phyloP scores from a whole-genome alignment of 148 eudicot genomes.

The Hydrangea macrophylla region DNA sequence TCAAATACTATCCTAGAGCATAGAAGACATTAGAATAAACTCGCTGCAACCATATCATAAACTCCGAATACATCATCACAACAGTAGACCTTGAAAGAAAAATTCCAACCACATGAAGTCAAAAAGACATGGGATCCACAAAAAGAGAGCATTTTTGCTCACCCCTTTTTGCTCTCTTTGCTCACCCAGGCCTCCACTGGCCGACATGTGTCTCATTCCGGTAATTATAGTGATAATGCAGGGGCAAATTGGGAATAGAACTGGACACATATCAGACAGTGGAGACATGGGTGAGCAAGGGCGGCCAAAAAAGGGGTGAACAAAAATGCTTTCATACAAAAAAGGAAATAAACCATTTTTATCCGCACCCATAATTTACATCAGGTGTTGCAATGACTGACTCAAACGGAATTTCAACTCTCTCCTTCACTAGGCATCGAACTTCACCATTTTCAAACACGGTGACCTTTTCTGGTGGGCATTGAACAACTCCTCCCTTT shows the following conservation, averaged over 20 bases:
- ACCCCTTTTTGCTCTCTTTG: too few species aligned
- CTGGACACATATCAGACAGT: too few species aligned
- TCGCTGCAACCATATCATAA: neutral
- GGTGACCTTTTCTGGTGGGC: slow-evolving; percentile 76
- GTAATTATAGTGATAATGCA: too few species aligned
- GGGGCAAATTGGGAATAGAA: too few species aligned
- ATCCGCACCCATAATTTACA: slow-evolving; percentile 92
- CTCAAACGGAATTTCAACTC: slow-evolving; percentile 88
- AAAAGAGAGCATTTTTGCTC: too few species aligned
- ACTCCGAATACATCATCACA: slow-evolving; percentile 3
- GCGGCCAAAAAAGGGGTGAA: slow-evolving; percentile 25
- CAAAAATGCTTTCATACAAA: too few species aligned
- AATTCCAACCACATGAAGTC: neutral
- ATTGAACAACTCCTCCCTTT: slow-evolving; percentile 26
- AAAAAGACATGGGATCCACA: slow-evolving; percentile 5
- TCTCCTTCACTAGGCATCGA: slow-evolving; percentile 86
- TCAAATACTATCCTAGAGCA: neutral
- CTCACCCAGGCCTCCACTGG: too few species aligned
- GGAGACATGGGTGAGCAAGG: too few species aligned
- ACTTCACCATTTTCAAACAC: slow-evolving; percentile 66
- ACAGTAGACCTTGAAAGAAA: neutral
- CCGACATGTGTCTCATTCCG: too few species aligned
- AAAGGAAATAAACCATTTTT: slow-evolving; percentile 18
- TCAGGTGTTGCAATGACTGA: slow-evolving; percentile 53
- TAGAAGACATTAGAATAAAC: neutral